Evolutionary conservation across 306 rosid genomes (phyloP).

Genomic region (Glycine tomentella): DNA sequence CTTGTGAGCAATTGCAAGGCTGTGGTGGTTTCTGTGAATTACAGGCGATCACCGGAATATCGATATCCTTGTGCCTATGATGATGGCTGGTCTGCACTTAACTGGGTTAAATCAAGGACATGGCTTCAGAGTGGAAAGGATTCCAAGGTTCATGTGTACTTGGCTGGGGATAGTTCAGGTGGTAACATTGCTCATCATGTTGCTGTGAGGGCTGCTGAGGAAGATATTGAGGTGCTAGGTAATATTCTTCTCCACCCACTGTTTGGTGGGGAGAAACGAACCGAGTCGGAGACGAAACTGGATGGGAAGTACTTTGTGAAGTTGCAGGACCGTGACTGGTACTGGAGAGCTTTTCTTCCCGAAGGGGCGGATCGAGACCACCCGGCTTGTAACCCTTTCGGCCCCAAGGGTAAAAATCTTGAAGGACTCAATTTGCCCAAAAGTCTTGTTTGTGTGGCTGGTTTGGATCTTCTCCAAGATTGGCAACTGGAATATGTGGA

Average conservation of each 20-base stretch:
- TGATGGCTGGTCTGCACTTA: slow-evolving; percentile 84
- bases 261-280: slow-evolving; percentile 76
- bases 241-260: slow-evolving; percentile 90
- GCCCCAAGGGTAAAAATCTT: slow-evolving; percentile 68
- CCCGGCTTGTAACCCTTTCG: slow-evolving; percentile 81
- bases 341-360: slow-evolving; percentile 91
- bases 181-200: slow-evolving; percentile 91
- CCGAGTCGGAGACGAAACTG: slow-evolving; percentile 66
- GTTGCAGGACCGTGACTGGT: slow-evolving; percentile 91
- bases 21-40: slow-evolving; percentile 84
- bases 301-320: slow-evolving; percentile 88
- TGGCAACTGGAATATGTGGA: slow-evolving; percentile 87
- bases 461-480: slow-evolving; percentile 89
- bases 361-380: slow-evolving; percentile 91
- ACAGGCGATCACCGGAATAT: slow-evolving; percentile 83
- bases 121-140: slow-evolving; percentile 91
- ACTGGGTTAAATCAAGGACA: slow-evolving; percentile 77
- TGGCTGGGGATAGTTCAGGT: slow-evolving; percentile 92
- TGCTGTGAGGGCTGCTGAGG: slow-evolving; percentile 70
- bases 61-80: slow-evolving; percentile 85
- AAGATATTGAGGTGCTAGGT: slow-evolving; percentile 75
- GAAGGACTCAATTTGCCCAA: slow-evolving; percentile 71
- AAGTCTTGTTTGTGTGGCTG: slow-evolving; percentile 88
- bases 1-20: slow-evolving; percentile 70
- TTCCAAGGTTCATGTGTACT: slow-evolving; percentile 71